phyloP scores from a whole-genome alignment of 2,329 filamentous ascomycete species.

The Fusarium lyarnte region DNA sequence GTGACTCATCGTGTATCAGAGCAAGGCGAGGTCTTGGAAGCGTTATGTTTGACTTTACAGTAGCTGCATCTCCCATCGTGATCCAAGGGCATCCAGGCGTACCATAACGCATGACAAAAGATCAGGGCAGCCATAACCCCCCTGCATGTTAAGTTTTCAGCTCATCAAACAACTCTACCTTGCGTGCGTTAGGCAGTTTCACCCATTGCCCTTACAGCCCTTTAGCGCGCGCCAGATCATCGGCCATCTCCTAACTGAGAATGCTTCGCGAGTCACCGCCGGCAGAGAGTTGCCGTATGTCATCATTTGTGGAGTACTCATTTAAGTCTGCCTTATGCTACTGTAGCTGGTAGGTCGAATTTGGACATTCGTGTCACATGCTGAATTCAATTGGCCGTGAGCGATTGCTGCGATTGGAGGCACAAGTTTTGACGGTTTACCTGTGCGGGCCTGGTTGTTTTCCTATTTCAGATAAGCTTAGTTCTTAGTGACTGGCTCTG shows the following conservation, averaged over 20 bases:
- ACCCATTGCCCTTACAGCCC: background rate
- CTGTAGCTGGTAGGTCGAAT: background rate
- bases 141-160: background rate
- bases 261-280: background rate
- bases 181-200: background rate
- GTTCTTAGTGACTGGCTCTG: background rate
- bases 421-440: background rate
- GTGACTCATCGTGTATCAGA: background rate
- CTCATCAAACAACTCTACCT: background rate
- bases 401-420: background rate
- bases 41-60: no score
- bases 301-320: background rate
- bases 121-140: background rate
- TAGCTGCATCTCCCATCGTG: no score
- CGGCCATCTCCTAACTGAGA: background rate
- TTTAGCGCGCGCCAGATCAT: background rate
- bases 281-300: background rate
- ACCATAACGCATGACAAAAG: background rate
- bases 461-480: background rate
- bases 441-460: background rate
- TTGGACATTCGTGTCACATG: background rate
- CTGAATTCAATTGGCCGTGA: background rate
- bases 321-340: background rate
- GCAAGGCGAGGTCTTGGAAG: background rate
- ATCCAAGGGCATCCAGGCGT: background rate